Percentiles rank a stretch among this genome's conserved stretches.
Conservation (phyloP, 2,329 filamentous ascomycete genomes). For the Nothopassalora personata region DNA sequence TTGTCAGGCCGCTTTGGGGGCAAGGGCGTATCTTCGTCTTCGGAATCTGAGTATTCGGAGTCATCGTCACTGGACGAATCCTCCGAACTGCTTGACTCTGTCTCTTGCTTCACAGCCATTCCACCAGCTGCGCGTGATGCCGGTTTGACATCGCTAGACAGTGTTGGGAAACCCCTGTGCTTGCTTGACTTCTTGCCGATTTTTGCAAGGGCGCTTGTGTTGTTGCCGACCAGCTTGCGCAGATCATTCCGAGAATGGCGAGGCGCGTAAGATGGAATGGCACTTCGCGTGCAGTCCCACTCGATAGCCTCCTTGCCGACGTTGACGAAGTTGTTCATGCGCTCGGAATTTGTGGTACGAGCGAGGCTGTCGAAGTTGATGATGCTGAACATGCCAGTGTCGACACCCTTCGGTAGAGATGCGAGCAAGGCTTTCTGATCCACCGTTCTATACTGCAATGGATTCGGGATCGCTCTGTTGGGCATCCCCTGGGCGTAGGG, state of each 20-base stretch:
- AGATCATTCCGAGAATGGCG: conserved; percentile 45
- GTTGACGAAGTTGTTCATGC: conserved; percentile 41
- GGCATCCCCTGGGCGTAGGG: conserved; percentile 3
- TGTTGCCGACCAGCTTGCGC: conserved; percentile 38
- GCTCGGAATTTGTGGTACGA: conserved; percentile 41
- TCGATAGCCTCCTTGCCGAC: conserved; percentile 40
- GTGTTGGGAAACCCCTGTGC: not conserved
- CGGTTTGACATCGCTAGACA: not conserved
- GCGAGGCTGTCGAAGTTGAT: conserved; percentile 39
- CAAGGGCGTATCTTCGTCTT: conserved; percentile 51
- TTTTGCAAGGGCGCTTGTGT: conserved; percentile 38
- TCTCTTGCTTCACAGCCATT: conserved; percentile 26
- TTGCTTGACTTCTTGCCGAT: conserved; percentile 32
- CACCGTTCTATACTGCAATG: conserved; percentile 12
- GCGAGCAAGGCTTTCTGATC: conserved; percentile 25
- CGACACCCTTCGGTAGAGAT: conserved; percentile 27
- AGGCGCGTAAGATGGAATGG: conserved; percentile 38
- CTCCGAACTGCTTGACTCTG: conserved; percentile 42
- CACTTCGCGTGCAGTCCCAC: conserved; percentile 42
- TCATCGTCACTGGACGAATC: conserved; percentile 46
- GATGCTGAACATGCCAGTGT: conserved; percentile 37
- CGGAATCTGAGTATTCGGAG: conserved; percentile 49
- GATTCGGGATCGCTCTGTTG: conserved; percentile 2
- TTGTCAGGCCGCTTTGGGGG: conserved; percentile 49
- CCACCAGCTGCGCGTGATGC: not conserved